Conservation (phyloP, 2,329 filamentous ascomycete species). For the Monosporascus sp. region DNA sequence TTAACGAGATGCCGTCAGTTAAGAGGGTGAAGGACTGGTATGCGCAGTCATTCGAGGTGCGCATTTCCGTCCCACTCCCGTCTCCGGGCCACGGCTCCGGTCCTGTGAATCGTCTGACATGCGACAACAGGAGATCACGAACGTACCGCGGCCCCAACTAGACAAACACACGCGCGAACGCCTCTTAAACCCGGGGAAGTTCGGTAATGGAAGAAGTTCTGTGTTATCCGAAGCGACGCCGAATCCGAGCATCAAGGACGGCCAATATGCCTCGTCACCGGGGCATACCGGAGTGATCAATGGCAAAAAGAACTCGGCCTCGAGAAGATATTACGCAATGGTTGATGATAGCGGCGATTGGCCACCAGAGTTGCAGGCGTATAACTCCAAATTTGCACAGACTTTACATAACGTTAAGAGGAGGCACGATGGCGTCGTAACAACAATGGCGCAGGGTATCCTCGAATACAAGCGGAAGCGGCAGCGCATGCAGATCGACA, state of each 20-base stretch:
- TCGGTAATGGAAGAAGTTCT: constrained; percentile 46
- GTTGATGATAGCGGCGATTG: constrained; percentile 85
- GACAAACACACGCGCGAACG: constrained; percentile 71
- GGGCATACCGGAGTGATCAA: constrained; percentile 40
- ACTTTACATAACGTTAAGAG: constrained; percentile 91
- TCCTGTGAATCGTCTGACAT: constrained; percentile 29
- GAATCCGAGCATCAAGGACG: constrained; percentile 83
- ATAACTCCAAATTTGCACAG: constrained; percentile 86
- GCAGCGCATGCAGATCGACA: constrained; percentile 97
- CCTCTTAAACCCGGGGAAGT: constrained; percentile 63
- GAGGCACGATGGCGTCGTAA: constrained; percentile 93
- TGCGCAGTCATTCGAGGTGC: constrained; percentile 96
- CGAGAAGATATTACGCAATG: constrained; percentile 81
- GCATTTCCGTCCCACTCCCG: constrained; percentile 16
- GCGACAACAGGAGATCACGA: constrained; percentile 75
- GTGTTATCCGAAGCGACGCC: constrained; percentile 77
- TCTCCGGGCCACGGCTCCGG: constrained; percentile 1
- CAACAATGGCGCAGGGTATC: constrained; percentile 95
- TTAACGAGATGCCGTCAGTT: constrained; percentile 97
- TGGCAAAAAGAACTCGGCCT: constrained; percentile 45
- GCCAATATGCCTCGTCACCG: constrained; percentile 66
- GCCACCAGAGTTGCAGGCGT: constrained; percentile 90
- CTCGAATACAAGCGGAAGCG: constrained; percentile 95
- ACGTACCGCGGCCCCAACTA: constrained; percentile 71
- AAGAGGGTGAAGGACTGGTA: constrained; percentile 96